Base-by-base conservation (phyloP, 2,329 filamentous ascomycete genomes). In the Fusarium vanettenii region DNA sequence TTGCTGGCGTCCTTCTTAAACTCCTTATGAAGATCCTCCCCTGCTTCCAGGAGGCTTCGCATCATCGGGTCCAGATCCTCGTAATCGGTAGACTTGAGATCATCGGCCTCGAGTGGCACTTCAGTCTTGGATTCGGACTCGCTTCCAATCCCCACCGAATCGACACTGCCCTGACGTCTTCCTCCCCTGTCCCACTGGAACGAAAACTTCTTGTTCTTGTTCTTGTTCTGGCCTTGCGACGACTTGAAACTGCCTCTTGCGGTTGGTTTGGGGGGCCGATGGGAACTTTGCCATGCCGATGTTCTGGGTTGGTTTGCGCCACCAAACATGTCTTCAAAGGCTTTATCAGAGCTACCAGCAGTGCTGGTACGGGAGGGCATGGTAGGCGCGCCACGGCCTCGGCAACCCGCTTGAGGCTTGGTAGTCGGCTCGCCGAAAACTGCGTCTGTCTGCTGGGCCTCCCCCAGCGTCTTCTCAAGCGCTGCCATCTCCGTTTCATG, bases 1-100 rank as follows among this genome's bases (percentile, higher is more conserved):
- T 29, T 18, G 33, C 2, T 10, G 3, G 35, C 27, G 3, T 6
- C 11, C 13, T 48, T n/a, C 22, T 33, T 20, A n/a, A 39, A 73
- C 48, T 73, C 65, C 18, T 35, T 9, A 5, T 33, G 48, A 35
- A 75, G 48, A 11, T 67, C 16, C 6, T n/a, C 13, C 33, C 52
- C 65, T 31, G 25, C 10, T 5, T 16, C 2, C 11, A 73, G 2
- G 4, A 60, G 14, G 31, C 37, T 45, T 33, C 29, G 16, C 50
- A 75, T 73, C 22, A 66, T 39, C 20, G 62, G 20, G 11, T 50
- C 25, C 25, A 61, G 27, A 5, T 43, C 6, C 5, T 37, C 20
- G 25, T 20, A 55, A 20, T 31, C 27, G 13, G 16, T 13, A 52
- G 11, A 7, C 48, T n/a, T n/a, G 25, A 29, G 16, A 13, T 50